A percentile compares a stretch with the other conserved stretches of the same genome.
Evolutionary conservation across 352 stramenopile species (phyloP).

Genomic region (Pythium phragmitis): DNA sequence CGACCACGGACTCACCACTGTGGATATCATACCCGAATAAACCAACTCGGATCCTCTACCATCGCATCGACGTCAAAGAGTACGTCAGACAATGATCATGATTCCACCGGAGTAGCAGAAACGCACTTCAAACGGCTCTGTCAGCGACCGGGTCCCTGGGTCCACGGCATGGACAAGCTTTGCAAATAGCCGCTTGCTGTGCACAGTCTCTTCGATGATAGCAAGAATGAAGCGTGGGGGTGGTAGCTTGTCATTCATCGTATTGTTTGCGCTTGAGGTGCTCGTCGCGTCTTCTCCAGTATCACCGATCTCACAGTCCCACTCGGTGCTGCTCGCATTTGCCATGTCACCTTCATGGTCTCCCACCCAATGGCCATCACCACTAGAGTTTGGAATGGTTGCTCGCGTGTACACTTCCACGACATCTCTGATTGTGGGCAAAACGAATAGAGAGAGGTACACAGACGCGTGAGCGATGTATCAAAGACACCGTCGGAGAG

Average conservation of each 20-base stretch:
- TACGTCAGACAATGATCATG: too few relatives aligned
- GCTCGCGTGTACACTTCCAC: conserved; percentile 46
- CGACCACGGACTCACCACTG: conserved; percentile 39
- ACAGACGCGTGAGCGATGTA: too few relatives aligned
- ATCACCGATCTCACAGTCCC: background rate
- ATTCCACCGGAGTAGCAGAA: too few relatives aligned
- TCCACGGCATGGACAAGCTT: conserved; percentile 31
- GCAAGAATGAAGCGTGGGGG: conserved; percentile 34
- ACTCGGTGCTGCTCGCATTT: background rate
- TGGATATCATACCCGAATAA: conserved; percentile 41
- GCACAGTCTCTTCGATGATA: conserved; percentile 38
- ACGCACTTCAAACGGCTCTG: conserved; percentile 6
- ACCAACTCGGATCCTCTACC: conserved; percentile 10
- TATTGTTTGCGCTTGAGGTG: too few relatives aligned
- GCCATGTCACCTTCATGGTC: background rate
- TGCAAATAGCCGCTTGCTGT: conserved; percentile 37
- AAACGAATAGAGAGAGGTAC: too few relatives aligned
- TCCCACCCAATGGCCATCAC: conserved; percentile 7
- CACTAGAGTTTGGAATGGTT: conserved; percentile 35
- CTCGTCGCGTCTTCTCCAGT: background rate
- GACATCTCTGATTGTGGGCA: conserved; percentile 31
- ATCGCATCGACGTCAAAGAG: too few relatives aligned
- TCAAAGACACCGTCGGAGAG: background rate
- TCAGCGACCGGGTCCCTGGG: background rate
- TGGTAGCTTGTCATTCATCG: background rate